Evolutionary conservation across 495 filamentous ascomycete species (phyloP), one percentile per base, ranked within the genome.

Genomic region (Corynascus novoguineensis): DNA sequence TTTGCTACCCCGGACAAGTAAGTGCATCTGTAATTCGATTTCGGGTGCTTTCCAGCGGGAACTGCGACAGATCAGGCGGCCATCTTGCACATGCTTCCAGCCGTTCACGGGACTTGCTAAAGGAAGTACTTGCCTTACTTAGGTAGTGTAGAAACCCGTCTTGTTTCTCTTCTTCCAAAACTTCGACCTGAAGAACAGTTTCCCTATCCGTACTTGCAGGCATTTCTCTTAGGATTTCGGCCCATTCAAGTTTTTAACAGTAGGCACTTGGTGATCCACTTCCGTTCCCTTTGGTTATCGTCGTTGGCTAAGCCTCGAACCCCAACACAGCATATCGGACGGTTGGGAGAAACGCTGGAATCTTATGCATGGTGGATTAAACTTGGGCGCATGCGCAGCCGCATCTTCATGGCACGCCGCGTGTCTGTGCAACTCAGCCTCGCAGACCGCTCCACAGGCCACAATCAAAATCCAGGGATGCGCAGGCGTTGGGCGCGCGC

Each of bases 391-490:
- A 41, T 58, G 35, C 46, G 50, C 35, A 41, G 32, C 34, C 34
- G 47, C 48, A 51, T 27, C 29, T n/a, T 5, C 49, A 58, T 54
- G 42, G 48, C 41, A 35, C 44, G 32, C n/a, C n/a, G n/a, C 21
- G 38, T 35, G 47, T 29, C 24, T 53, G 38, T 40, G 32, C 49
- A 17, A 47, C 24, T 48, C 25, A 59, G 41, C 49, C 45, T 55
- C 46, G 45, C 19, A 53, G 22, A 44, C 11, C 28, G 9, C 37
- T 50, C 57, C 22, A 48, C 44, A 46, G 24, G 21, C 35, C 34
- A 38, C 27, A 32, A 17, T 4, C 29, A 28, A 38, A 40, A 48
- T 49, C 45, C 50, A n/a, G 50, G 25, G 44, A 49, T 49, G 34
- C 56, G 48, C 32, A 46, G 14, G 27, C 17, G 6, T 32, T 53